A percentile compares a stretch with the other conserved stretches of the same genome.
Evolutionary conservation across 169 alveolate species (phyloP).

Genomic region (Toxoplasma gondii): DNA sequence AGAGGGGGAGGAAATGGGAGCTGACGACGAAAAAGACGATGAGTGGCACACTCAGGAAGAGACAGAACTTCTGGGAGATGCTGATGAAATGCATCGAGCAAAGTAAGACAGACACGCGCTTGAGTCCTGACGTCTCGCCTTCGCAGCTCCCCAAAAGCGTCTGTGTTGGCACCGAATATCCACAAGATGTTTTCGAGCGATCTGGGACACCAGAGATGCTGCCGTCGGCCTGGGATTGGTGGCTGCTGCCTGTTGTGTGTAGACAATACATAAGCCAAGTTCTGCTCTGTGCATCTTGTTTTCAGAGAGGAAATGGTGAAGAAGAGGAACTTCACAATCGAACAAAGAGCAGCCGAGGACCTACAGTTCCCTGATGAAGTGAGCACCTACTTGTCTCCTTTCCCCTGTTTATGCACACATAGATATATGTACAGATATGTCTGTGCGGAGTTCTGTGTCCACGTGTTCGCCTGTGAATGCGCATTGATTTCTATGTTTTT

Average conservation of each 20-base stretch:
- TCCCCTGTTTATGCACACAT: no score
- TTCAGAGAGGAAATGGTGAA: slow-evolving; percentile 6
- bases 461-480: no score
- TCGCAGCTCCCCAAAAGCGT: background rate
- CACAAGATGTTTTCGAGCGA: no score
- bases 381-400: background rate
- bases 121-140: background rate
- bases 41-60: background rate
- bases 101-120: background rate
- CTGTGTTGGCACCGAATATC: background rate
- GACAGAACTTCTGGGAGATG: background rate
- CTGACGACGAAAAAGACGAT: slow-evolving; percentile 38
- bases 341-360: slow-evolving; percentile 63
- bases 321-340: slow-evolving; percentile 50
- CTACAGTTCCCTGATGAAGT: slow-evolving; percentile 72
- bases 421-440: no score
- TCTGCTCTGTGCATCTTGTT: background rate
- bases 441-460: background rate
- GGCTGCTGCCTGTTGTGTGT: no score
- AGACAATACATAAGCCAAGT: no score
- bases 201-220: no score
- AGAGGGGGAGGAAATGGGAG: background rate
- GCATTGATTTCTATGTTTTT: no score
- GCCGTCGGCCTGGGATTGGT: no score
- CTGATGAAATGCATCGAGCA: background rate